These are phyloP conservation scores for Sanghuangporus weigelae DNA, from an alignment of 1,284 basidiomycete genomes.

Conservation along the genomic window DNA sequence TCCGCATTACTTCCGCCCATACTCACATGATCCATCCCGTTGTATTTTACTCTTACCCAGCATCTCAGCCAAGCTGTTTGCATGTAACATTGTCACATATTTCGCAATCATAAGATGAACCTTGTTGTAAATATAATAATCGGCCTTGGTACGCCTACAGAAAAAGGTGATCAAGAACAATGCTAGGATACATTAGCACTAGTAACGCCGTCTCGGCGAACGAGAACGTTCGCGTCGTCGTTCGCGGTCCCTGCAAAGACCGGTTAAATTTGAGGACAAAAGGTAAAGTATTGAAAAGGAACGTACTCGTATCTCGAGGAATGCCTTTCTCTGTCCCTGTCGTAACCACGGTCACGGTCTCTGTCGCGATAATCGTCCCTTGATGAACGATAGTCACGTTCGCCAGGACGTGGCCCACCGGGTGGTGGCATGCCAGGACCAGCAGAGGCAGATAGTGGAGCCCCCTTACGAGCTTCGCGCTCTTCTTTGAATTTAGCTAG, in stretches of 20 bases:
- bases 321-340: constrained; percentile 41
- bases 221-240: constrained; percentile 74
- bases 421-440: constrained; percentile 31
- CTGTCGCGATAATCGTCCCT: constrained; percentile 61
- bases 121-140: constrained; percentile 1
- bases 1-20: not conserved
- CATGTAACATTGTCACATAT: not conserved
- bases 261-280: not conserved
- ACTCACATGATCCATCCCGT: not conserved
- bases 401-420: constrained; percentile 25
- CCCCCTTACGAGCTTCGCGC: constrained; percentile 74
- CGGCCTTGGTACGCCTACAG: not conserved
- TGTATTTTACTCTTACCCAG: not conserved
- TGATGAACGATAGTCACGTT: constrained; percentile 46
- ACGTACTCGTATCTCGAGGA: constrained; percentile 71
- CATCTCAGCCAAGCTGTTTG: not conserved
- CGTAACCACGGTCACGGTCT: constrained; percentile 53
- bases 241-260: constrained; percentile 48
- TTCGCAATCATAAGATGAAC: not conserved
- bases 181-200: constrained; percentile 21
- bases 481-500: constrained; percentile 84
- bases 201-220: constrained; percentile 71
- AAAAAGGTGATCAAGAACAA: not conserved
- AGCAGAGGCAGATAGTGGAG: constrained; percentile 30
- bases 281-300: not conserved